phyloP scores from a whole-genome alignment of 768 basidiomycete genomes.

The Phaeotremella fagi region DNA sequence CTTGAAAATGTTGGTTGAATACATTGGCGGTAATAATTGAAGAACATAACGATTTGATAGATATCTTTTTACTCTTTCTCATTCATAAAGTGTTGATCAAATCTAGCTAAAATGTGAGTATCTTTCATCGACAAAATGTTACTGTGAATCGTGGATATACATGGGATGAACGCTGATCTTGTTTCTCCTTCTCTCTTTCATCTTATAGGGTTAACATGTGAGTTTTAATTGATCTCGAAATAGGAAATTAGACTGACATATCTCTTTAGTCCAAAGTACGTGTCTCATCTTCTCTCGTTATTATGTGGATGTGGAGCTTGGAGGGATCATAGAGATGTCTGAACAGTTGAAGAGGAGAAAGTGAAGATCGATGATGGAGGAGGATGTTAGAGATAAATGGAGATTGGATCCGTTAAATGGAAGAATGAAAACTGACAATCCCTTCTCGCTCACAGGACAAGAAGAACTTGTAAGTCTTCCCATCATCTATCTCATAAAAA shows the following conservation, averaged over 20 bases:
- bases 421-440: slow-evolving; percentile 12
- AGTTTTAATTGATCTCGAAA: slow-evolving; percentile 12
- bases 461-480: slow-evolving; percentile 81
- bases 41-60: too few species aligned
- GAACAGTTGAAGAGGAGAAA: not conserved
- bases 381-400: too few species aligned
- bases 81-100: slow-evolving; percentile 24
- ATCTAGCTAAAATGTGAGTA: slow-evolving; percentile 29
- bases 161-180: slow-evolving; percentile 21
- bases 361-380: not conserved
- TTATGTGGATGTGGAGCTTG: not conserved
- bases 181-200: slow-evolving; percentile 9
- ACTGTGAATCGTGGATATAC: too few species aligned
- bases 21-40: too few species aligned
- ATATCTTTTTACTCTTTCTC: slow-evolving; percentile 2
- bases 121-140: not conserved
- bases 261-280: slow-evolving; percentile 40
- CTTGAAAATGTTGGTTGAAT: too few species aligned
- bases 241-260: slow-evolving; percentile 16
- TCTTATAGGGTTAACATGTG: slow-evolving; percentile 46
- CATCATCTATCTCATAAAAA: not conserved
- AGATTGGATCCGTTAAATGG: not conserved
- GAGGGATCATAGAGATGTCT: not conserved
- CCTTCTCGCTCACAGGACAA: slow-evolving; percentile 59
- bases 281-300: slow-evolving; percentile 1